Evolutionary conservation across 371 early-diverging fungal genomes (phyloP).

Genomic region (Sporodiniella umbellata): DNA sequence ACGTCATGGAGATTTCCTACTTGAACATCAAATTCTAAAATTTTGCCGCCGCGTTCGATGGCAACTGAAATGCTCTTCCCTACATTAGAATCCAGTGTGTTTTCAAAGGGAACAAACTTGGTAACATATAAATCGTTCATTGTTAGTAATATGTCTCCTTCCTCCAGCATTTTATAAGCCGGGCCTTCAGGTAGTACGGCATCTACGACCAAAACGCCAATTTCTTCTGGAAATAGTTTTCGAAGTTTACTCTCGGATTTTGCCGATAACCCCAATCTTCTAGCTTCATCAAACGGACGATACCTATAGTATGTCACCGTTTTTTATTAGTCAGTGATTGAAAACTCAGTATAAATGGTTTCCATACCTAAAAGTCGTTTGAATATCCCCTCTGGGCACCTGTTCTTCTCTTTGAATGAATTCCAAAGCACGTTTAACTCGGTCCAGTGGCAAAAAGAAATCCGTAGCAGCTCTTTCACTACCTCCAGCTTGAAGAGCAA

Average conservation of each 20-base stretch:
- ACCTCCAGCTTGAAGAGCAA: slow-evolving; percentile 88
- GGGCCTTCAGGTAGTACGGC: slow-evolving; percentile 86
- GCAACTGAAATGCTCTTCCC: slow-evolving; percentile 58
- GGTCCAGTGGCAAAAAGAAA: slow-evolving; percentile 88
- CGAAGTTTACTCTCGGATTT: slow-evolving; percentile 75
- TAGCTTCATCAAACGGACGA: slow-evolving; percentile 73
- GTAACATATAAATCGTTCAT: slow-evolving; percentile 78
- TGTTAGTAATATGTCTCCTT: slow-evolving; percentile 85
- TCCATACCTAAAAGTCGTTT: slow-evolving; percentile 71
- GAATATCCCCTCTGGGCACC: slow-evolving; percentile 90
- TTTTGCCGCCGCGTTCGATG: slow-evolving; percentile 77
- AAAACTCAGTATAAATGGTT: no score
- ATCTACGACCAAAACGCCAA: slow-evolving; percentile 87
- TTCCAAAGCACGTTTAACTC: slow-evolving; percentile 78
- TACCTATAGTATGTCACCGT: slow-evolving; percentile 32
- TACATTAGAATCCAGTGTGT: slow-evolving; percentile 71
- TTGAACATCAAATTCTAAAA: slow-evolving; percentile 51
- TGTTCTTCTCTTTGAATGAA: slow-evolving; percentile 61
- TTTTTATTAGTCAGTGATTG: no score
- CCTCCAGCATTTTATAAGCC: slow-evolving; percentile 67
- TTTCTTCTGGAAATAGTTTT: slow-evolving; percentile 65
- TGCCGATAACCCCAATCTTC: slow-evolving; percentile 66
- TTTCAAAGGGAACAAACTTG: slow-evolving; percentile 84
- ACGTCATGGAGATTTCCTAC: slow-evolving; percentile 77
- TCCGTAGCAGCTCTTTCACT: slow-evolving; percentile 81